phyloP scores from a whole-genome alignment of 129 eudicot genomes.

The Escallonia rubra region DNA sequence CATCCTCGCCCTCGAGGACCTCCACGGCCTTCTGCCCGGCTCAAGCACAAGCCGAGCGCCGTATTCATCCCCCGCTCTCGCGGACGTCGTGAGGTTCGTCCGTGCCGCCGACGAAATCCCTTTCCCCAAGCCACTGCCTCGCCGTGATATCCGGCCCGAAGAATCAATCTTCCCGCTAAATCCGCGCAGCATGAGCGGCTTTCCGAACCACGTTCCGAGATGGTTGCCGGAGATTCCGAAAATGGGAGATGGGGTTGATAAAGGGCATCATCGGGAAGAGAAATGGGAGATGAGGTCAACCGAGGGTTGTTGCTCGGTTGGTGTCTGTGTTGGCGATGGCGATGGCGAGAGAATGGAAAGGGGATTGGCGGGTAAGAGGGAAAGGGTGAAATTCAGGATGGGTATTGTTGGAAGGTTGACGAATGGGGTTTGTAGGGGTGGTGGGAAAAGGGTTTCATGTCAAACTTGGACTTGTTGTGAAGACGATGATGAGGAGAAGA shows the following conservation, averaged over 20 bases:
- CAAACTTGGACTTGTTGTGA: background rate
- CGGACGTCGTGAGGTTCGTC: constrained; percentile 28
- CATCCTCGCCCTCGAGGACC: constrained; percentile 36
- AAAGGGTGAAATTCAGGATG: constrained; percentile 42
- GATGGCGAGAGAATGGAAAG: background rate
- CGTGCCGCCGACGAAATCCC: constrained; percentile 37
- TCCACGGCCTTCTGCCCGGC: constrained; percentile 43
- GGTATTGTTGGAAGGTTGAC: constrained; percentile 11
- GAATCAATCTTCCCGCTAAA: background rate
- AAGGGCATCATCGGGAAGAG: background rate
- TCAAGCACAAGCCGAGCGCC: constrained; percentile 6
- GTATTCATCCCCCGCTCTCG: constrained; percentile 19
- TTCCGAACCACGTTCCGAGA: constrained; percentile 41
- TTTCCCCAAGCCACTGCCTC: constrained; percentile 46
- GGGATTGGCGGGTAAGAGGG: constrained; percentile 29
- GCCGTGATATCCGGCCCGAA: background rate
- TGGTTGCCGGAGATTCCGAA: constrained; percentile 60
- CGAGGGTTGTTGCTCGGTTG: background rate
- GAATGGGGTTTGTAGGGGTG: constrained; percentile 29
- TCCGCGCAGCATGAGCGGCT: constrained; percentile 5
- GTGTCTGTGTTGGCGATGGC: no score
- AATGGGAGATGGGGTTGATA: background rate
- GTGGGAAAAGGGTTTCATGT: constrained; percentile 38
- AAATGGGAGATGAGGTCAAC: background rate
- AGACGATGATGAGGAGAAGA: background rate